Evolutionary conservation across 2,329 filamentous ascomycete species (phyloP).

Genomic region (Aspergillus tamarii): DNA sequence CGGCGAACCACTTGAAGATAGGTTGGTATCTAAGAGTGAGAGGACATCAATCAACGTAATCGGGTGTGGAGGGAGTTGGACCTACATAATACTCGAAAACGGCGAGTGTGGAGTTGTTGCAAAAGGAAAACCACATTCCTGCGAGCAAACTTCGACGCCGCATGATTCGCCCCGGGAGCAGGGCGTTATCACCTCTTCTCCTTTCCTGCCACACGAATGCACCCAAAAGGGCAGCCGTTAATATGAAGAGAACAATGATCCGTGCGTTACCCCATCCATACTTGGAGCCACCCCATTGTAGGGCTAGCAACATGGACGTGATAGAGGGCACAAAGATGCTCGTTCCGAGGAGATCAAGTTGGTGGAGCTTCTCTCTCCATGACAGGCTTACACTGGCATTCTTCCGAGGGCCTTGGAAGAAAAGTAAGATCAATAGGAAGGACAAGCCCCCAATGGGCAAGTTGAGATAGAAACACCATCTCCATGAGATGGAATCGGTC

Average conservation of each 20-base stretch:
- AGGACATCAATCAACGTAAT: conserved; percentile 26
- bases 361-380: conserved; percentile 30
- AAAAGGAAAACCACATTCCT: conserved; percentile 8
- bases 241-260: conserved; percentile 48
- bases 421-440: conserved; percentile 51
- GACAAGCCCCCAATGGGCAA: conserved; percentile 42
- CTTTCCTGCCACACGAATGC: conserved; percentile 21
- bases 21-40: conserved; percentile 5
- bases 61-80: not conserved
- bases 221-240: conserved; percentile 39
- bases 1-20: conserved; percentile 36
- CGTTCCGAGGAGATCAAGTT: conserved; percentile 39
- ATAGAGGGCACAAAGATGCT: conserved; percentile 27
- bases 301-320: conserved; percentile 13
- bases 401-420: conserved; percentile 45
- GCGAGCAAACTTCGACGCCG: conserved; percentile 6
- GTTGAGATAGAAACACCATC: conserved; percentile 45
- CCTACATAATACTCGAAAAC: conserved; percentile 11
- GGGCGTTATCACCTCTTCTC: conserved; percentile 4
- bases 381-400: conserved; percentile 29
- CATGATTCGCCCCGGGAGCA: conserved; percentile 9
- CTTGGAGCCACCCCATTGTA: conserved; percentile 40
- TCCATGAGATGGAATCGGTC: conserved; percentile 11
- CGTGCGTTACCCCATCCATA: conserved; percentile 44
- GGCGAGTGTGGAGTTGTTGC: conserved; percentile 4